Base-by-base conservation (phyloP, 208 protist species). In the Crithidia fasciculata region DNA sequence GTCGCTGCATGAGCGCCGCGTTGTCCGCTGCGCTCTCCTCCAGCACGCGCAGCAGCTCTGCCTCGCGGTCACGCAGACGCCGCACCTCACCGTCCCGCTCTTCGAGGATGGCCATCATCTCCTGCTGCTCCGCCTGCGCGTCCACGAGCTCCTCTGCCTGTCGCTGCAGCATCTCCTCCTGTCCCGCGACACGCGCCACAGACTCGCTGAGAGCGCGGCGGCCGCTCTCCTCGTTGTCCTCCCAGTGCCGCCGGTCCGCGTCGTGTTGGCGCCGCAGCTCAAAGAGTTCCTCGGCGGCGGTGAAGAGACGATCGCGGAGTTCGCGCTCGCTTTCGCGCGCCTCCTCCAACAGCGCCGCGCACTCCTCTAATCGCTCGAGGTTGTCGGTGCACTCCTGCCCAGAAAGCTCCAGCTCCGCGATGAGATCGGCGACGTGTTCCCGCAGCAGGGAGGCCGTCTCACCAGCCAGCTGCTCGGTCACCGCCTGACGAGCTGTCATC, bases 331-430 rank as follows among this genome's bases (percentile, higher is more conserved):
- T 83, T 40, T 81, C 80, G 0, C 89, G 83, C 13, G 89, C 79
- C 36, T 68, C 79, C 41, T 86, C 82, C n/a, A 94, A 76, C 28
- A 91, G 58, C 5, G 19, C 50, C 7, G 87, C 83, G 75, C 91
- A 90, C 53, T 94, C 86, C 67, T 94, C 89, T 15, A 94, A 63
- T 37, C 80, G 58, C 69, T 85, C 83, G n/a, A 93, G 63, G 12
- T 76, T 86, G 40, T 93, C 83, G 1, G 85, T 90, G 61, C 82
- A 83, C 60, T 93, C 85, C 9, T 69, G 43, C 8, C 76, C 74
- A 47, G 79, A 73, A 19, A 63, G 56, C 8, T 86, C 83, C 16
- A 89, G 78, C 39, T 89, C 85, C 4, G 58, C 60, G 65, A 87
- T 74, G 9, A 89, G 45, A n/a, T 13, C 28, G 2, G 12, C 2